Evolutionary conservation across 805 yeast genomes (phyloP).

Genomic region (Pichia membranifaciens): DNA sequence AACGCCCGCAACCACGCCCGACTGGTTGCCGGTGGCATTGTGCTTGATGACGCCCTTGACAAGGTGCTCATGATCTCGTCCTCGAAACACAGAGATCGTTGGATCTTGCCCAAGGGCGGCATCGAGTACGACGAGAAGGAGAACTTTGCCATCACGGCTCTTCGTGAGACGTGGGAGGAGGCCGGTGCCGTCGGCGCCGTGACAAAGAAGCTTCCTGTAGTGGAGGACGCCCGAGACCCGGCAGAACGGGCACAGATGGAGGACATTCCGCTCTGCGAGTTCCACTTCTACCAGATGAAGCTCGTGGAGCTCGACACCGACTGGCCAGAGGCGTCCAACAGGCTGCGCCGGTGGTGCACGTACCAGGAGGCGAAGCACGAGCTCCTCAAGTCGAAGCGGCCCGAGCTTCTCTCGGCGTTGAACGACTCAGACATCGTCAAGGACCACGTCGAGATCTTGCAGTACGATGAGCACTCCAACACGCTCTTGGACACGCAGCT

Average conservation of each 20-base stretch:
- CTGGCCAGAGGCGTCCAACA: constrained; percentile 70
- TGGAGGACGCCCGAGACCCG: constrained; percentile 42
- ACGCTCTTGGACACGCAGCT: constrained; percentile 5
- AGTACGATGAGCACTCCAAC: constrained; percentile 3
- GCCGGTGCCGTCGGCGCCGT: constrained; percentile 80
- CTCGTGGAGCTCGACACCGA: constrained; percentile 47
- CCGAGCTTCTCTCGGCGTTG: constrained; percentile 62
- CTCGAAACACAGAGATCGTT: constrained; percentile 55
- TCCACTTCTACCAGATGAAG: constrained; percentile 77
- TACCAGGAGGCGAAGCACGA: constrained; percentile 63
- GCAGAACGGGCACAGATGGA: neutral
- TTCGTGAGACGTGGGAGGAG: constrained; percentile 96
- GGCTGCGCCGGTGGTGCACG: constrained; percentile 73
- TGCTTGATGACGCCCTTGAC: constrained; percentile 49
- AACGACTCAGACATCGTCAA: constrained; percentile 47
- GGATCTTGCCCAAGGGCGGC: constrained; percentile 97
- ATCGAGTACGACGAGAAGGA: constrained; percentile 75
- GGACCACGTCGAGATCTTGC: constrained; percentile 20
- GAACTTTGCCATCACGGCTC: constrained; percentile 47
- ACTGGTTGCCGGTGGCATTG: constrained; percentile 88
- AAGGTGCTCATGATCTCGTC: constrained; percentile 78
- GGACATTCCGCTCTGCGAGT: constrained; percentile 66
- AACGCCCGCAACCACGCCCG: constrained; percentile 64
- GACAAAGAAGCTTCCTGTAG: constrained; percentile 48
- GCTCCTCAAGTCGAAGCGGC: constrained; percentile 50